Evolutionary conservation across 2,329 filamentous ascomycete species (phyloP), one percentile per base, ranked within the genome.

Genomic region (Talaromyces amestolkiae): DNA sequence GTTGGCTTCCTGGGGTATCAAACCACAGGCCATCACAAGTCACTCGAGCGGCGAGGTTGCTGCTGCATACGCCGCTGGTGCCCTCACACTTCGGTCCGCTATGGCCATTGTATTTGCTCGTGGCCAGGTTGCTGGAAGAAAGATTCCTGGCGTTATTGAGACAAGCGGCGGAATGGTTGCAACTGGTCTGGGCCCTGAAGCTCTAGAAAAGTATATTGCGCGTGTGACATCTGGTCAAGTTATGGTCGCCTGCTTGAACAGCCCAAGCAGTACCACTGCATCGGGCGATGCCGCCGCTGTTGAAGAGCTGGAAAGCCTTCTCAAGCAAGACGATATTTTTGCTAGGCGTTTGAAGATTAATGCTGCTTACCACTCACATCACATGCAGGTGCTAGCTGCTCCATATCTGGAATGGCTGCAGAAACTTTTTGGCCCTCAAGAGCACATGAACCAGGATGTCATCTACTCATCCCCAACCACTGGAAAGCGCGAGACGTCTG

Each of bases 301-400:
- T 1, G 68, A 70, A 0, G 69, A 74, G 37, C 62, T 59, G 1
- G 66, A 75, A 19, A 64, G 70, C 2, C 69, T 73, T 7, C 81
- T 81, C 41, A 43, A 43, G 15, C 41, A 43, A 9, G 41, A 43
- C 41, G 41, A 43, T 17, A 19, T 43, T 43, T 43, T 43, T 63
- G 72, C 70, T 2, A 68, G 76, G 1, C 67, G 68, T n/a, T 73
- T 81, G 0, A 68, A 72, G 19, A 75, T 79, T 4, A 73, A 77
- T 27, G 73, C 68, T 7, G 79, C 80, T 0, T 82, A 80, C 56
- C 79, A 82, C 66, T 78, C 77, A 1, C 70, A 73, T n/a, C 77
- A 80, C 53, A 79, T 82, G 79, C 11, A 73, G 24, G 61, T 70
- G 3, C 75, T 75, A 45, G 70, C 72, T 7, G 68, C 63, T 4